Evolutionary conservation across 805 yeast genomes (phyloP).

Genomic region (Suhomyces prunicola): DNA sequence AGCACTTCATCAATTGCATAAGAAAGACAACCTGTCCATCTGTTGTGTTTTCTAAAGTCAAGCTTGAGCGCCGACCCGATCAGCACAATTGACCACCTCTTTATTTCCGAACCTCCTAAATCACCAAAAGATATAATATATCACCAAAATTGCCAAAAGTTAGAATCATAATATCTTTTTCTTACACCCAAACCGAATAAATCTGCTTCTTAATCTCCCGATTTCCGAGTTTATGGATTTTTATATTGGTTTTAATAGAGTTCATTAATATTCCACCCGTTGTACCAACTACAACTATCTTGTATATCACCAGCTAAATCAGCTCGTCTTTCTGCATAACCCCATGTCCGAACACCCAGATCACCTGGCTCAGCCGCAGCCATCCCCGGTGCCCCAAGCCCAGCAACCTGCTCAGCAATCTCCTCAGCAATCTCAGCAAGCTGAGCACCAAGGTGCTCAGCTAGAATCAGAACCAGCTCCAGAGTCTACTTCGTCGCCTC

Average conservation of each 20-base stretch:
- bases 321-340: not conserved
- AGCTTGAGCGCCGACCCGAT: not conserved
- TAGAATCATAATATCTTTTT: too few relatives aligned
- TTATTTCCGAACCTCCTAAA: not conserved
- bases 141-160: too few relatives aligned
- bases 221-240: not conserved
- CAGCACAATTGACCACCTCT: not conserved
- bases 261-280: not conserved
- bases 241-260: slow-evolving; percentile 1
- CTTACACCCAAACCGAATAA: not conserved
- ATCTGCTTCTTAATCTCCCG: not conserved
- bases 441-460: not conserved
- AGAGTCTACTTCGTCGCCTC: not conserved
- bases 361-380: not conserved
- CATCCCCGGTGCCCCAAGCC: not conserved
- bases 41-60: not conserved
- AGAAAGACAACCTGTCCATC: not conserved
- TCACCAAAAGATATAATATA: too few relatives aligned
- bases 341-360: not conserved
- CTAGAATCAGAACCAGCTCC: slow-evolving; percentile 85
- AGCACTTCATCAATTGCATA: not conserved
- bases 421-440: not conserved
- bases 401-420: not conserved
- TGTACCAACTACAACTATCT: not conserved
- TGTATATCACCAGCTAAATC: not conserved